Percentiles rank a stretch among this genome's conserved stretches.
phyloP scores from a whole-genome alignment of 2,329 filamentous ascomycete genomes.

The Diaporthe vexans region DNA sequence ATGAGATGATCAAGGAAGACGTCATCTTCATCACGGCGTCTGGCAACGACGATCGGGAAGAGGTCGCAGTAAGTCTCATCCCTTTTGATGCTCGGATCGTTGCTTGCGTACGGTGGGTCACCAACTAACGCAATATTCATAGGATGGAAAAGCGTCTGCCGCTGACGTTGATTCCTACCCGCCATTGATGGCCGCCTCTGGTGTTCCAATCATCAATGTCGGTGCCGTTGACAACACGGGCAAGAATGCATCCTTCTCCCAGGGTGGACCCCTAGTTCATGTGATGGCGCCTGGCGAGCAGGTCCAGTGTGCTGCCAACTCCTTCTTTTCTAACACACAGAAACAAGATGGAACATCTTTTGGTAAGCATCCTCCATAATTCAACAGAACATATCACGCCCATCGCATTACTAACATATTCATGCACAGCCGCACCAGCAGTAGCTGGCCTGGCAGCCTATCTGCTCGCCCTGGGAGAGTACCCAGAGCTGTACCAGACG shows the following conservation, averaged over 20 bases:
- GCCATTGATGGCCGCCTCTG: constrained; percentile 7
- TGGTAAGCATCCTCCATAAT: neutral
- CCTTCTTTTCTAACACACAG: constrained; percentile 8
- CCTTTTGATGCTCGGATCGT: neutral
- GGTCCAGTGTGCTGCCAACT: constrained; percentile 23
- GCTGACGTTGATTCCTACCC: constrained; percentile 9
- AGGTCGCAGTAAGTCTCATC: neutral
- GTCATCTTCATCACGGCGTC: neutral
- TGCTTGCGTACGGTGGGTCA: neutral
- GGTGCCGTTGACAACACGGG: constrained; percentile 26
- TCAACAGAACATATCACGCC: neutral
- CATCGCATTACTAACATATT: neutral
- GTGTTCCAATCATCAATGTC: constrained; percentile 17
- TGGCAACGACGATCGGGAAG: constrained; percentile 25
- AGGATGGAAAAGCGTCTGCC: neutral
- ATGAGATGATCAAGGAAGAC: constrained; percentile 13
- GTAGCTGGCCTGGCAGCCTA: constrained; percentile 27
- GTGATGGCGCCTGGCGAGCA: constrained; percentile 15
- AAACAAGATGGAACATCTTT: constrained; percentile 29
- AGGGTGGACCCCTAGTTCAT: constrained; percentile 23
- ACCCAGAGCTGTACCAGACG: constrained; percentile 24
- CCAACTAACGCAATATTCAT: neutral
- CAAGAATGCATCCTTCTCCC: constrained; percentile 21
- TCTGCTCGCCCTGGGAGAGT: constrained; percentile 25
- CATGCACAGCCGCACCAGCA: neutral